Evolutionary conservation across 1,284 basidiomycete genomes (phyloP).

Genomic region (Ganoderma lucidum): DNA sequence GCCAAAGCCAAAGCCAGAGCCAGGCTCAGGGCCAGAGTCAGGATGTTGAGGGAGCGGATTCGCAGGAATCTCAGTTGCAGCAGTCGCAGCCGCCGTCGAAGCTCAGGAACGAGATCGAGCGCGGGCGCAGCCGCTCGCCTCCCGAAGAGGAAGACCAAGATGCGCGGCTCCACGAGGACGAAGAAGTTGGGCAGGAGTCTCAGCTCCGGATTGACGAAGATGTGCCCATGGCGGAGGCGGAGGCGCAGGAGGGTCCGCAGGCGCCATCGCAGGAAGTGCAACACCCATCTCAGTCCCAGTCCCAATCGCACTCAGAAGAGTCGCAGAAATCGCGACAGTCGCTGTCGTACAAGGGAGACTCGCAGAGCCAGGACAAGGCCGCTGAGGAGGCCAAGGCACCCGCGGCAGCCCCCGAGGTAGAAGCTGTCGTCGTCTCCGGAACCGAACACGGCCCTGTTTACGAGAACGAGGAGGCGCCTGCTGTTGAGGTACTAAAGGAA

Average conservation of each 20-base stretch:
- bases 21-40: constrained; percentile 17
- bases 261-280: neutral
- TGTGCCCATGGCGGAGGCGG: constrained; percentile 7
- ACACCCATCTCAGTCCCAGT: neutral
- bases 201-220: neutral
- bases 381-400: neutral
- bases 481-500: neutral
- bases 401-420: too few relatives aligned
- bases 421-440: neutral
- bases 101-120: constrained; percentile 30
- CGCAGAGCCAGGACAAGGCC: constrained; percentile 26
- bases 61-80: constrained; percentile 22
- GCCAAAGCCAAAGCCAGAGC: constrained; percentile 24
- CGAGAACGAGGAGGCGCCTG: constrained; percentile 3
- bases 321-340: constrained; percentile 23
- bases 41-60: constrained; percentile 8
- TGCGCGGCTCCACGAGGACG: neutral
- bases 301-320: neutral
- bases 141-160: neutral
- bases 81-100: constrained; percentile 31
- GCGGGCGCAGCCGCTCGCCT: neutral
- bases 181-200: neutral
- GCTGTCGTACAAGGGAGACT: constrained; percentile 30
- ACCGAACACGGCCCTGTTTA: neutral
- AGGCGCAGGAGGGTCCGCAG: neutral